Conservation (phyloP, 179 eudicot genomes). For the Spergularia azorica region DNA sequence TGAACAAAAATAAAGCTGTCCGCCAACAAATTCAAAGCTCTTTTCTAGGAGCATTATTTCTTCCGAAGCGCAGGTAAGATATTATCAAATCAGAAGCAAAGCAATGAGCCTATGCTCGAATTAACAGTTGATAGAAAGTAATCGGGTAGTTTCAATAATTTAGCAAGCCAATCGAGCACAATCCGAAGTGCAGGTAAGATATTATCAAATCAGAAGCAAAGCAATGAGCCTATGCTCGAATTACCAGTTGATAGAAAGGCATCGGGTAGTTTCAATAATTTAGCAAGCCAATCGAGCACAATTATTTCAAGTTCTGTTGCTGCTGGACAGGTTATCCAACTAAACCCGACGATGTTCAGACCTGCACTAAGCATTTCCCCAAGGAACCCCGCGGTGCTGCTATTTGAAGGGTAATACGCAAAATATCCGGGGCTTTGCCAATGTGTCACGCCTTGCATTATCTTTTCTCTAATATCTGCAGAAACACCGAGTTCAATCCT, state of each 20-base stretch:
- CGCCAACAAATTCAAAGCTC: no score
- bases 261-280: constrained; percentile 72
- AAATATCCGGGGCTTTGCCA: constrained; percentile 95
- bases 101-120: not conserved
- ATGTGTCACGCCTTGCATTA: constrained; percentile 94
- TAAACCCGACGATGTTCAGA: constrained; percentile 89
- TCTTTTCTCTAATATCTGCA: constrained; percentile 72
- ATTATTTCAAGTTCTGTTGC: constrained; percentile 96
- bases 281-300: constrained; percentile 95
- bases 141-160: constrained; percentile 72
- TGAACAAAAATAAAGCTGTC: no score
- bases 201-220: not conserved
- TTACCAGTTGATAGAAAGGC: constrained; percentile 77
- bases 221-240: not conserved
- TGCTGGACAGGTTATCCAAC: constrained; percentile 96
- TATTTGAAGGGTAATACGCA: constrained; percentile 88
- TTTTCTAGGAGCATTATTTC: no score
- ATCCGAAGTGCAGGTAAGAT: constrained; percentile 22
- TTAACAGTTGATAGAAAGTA: constrained; percentile 76
- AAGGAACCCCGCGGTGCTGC: constrained; percentile 87
- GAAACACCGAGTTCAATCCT: not conserved
- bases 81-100: not conserved
- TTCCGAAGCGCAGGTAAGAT: constrained; percentile 9
- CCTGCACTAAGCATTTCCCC: constrained; percentile 98
- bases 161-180: constrained; percentile 94